Conservation (phyloP, 495 filamentous ascomycete species). For the Podospora fimiseda region DNA sequence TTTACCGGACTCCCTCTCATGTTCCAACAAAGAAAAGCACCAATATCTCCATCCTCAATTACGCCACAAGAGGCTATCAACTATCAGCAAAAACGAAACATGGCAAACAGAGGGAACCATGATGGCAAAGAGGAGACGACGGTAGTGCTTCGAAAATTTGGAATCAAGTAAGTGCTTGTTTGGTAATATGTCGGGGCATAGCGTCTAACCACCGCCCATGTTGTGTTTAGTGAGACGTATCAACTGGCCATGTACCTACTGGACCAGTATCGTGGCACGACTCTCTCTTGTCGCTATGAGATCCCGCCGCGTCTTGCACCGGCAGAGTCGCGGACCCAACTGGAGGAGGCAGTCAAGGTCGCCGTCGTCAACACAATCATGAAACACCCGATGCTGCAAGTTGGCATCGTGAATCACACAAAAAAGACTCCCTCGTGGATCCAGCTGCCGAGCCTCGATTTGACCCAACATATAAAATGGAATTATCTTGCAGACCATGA, state of each 20-base stretch:
- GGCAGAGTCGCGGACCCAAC: background rate
- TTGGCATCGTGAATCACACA: background rate
- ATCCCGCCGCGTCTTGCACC: conserved; percentile 1
- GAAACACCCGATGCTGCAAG: conserved; percentile 5
- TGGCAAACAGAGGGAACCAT: background rate
- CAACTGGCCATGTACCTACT: conserved; percentile 4
- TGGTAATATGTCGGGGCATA: background rate
- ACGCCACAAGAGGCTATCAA: no score
- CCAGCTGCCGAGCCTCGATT: conserved; percentile 2
- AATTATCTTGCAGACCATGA: background rate
- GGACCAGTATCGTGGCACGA: conserved; percentile 2
- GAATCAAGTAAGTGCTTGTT: conserved; percentile 4
- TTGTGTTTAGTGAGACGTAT: conserved; percentile 1
- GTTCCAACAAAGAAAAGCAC: no score
- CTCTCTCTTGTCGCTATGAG: background rate
- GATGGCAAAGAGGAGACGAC: background rate
- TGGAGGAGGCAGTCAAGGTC: conserved; percentile 2
- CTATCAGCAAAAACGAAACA: no score
- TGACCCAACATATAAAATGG: conserved; percentile 4
- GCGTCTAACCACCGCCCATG: background rate
- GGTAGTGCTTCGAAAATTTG: background rate
- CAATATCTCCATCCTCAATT: no score
- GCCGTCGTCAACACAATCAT: conserved; percentile 1
- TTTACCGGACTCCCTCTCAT: no score
- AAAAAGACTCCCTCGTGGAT: conserved; percentile 5